phyloP scores from a whole-genome alignment of 2,329 filamentous ascomycete species.

The Apiospora pterosperma region DNA sequence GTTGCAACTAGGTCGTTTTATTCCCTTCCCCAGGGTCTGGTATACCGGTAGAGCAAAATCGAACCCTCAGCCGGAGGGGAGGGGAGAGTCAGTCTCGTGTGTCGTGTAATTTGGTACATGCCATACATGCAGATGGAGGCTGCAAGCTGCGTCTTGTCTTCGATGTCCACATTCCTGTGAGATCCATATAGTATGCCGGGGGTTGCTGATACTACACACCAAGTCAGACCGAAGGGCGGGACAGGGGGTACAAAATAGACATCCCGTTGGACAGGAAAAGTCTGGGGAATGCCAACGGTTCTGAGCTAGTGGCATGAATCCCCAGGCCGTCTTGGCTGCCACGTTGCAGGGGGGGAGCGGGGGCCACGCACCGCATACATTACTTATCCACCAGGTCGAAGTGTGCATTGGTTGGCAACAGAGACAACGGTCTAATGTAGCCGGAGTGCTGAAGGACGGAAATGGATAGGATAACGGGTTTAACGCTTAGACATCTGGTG shows the following conservation, averaged over 20 bases:
- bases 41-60: no score
- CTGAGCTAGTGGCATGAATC: background rate
- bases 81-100: no score
- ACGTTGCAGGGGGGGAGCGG: no score
- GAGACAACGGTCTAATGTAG: background rate
- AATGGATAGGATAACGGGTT: background rate
- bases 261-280: background rate
- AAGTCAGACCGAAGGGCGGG: background rate
- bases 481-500: background rate
- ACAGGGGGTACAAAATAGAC: background rate
- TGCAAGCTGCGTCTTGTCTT: background rate
- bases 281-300: background rate
- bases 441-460: background rate
- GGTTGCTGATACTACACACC: background rate
- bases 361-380: no score
- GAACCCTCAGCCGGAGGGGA: no score
- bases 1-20: background rate
- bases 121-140: background rate
- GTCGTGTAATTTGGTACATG: background rate
- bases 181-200: background rate
- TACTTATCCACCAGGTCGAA: background rate
- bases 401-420: background rate
- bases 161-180: background rate
- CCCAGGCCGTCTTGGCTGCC: no score
- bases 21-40: no score